A percentile compares a stretch with the other conserved stretches of the same genome.
Conservation (phyloP, 148 eudicot species). For the Diospyros lotus region DNA sequence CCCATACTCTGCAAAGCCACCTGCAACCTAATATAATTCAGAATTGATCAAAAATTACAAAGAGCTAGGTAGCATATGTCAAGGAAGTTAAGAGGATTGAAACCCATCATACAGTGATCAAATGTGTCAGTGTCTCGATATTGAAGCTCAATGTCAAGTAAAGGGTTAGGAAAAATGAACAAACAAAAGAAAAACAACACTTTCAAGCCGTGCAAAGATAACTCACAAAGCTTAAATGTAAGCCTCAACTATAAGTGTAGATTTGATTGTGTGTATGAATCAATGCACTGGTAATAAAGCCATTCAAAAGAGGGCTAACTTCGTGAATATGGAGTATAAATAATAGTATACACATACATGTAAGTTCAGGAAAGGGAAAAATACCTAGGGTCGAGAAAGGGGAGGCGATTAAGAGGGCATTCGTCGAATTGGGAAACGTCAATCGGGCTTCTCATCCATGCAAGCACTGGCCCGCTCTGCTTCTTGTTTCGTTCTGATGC, state of each 20-base stretch:
- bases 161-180: neutral
- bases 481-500: slow-evolving; percentile 10
- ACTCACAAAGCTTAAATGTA: neutral
- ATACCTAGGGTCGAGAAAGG: slow-evolving; percentile 51
- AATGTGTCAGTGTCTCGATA: neutral
- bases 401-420: slow-evolving; percentile 38
- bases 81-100: neutral
- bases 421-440: slow-evolving; percentile 33
- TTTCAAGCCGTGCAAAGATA: neutral
- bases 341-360: neutral
- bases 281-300: neutral
- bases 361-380: neutral
- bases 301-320: neutral
- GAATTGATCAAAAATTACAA: neutral
- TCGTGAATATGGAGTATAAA: neutral
- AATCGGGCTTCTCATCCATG: slow-evolving; percentile 63
- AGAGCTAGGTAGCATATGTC: neutral
- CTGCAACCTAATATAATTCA: slow-evolving; percentile 45
- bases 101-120: slow-evolving; percentile 3
- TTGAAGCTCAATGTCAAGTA: slow-evolving; percentile 1
- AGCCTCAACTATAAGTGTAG: too few relatives aligned
- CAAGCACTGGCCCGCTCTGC: slow-evolving; percentile 40
- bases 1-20: slow-evolving; percentile 58
- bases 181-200: neutral
- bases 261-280: neutral